phyloP scores from a whole-genome alignment of 2,329 filamentous ascomycete genomes.

The Fusarium heterosporum region DNA sequence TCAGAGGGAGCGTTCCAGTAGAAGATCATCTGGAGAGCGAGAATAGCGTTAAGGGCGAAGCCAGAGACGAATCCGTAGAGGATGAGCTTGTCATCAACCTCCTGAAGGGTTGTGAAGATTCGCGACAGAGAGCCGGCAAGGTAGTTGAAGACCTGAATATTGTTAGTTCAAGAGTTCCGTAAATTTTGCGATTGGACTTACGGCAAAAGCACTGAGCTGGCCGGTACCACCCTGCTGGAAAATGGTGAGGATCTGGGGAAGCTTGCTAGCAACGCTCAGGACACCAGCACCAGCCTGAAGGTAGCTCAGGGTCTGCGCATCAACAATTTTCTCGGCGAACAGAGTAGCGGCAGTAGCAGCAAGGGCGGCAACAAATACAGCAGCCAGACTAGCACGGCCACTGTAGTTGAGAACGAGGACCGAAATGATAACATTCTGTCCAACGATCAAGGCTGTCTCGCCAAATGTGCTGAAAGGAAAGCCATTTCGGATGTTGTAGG shows the following conservation, averaged over 20 bases:
- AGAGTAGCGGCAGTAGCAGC: constrained; percentile 76
- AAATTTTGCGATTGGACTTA: constrained; percentile 60
- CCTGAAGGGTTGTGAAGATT: constrained; percentile 97
- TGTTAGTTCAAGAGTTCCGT: neutral
- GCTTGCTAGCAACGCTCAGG: constrained; percentile 87
- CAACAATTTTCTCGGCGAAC: constrained; percentile 73
- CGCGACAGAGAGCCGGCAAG: constrained; percentile 90
- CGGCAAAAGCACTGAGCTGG: constrained; percentile 95
- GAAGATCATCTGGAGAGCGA: constrained; percentile 91
- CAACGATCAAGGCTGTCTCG: constrained; percentile 91
- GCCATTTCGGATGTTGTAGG: constrained; percentile 90
- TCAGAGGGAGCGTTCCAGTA: constrained; percentile 85
- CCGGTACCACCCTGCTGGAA: constrained; percentile 89
- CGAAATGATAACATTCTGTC: constrained; percentile 91
- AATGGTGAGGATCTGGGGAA: constrained; percentile 92
- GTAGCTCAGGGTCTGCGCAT: constrained; percentile 74
- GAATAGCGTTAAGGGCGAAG: constrained; percentile 86
- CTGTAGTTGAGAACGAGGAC: constrained; percentile 88
- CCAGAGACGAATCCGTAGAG: constrained; percentile 94
- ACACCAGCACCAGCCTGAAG: constrained; percentile 87
- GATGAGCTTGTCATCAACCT: constrained; percentile 96
- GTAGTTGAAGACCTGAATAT: constrained; percentile 91
- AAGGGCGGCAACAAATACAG: constrained; percentile 81
- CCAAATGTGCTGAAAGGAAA: constrained; percentile 98
- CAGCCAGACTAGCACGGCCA: constrained; percentile 74